Evolutionary conservation across 768 basidiomycete genomes (phyloP), one percentile per base, ranked within the genome.

Genomic region (Scleroderma citrinum): DNA sequence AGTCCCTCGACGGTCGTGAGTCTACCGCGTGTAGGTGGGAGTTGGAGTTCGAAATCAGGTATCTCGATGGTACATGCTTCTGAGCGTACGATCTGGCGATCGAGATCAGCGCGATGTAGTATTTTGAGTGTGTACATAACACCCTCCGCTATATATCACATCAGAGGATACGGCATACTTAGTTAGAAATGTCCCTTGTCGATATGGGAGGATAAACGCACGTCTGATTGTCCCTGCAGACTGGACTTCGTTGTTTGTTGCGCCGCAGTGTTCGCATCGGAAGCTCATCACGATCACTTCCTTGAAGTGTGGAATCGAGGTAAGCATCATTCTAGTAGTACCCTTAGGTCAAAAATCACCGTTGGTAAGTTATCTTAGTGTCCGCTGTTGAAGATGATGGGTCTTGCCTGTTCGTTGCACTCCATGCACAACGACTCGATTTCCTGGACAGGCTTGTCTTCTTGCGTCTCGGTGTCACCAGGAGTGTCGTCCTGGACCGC

Each of bases 211-310:
- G 14, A n/a, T 36, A 23, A 5, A 71, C 85, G 56, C 59, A 90
- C 94, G 82, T 75, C 87, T 77, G 48, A 95, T 93, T 44, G 76
- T 65, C 6, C 89, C 88, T 0, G 96, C 96, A 7, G 89, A 81
- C 59, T 97, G 92, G 39, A 95, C 85, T 69, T 98, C 95, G 64
- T 95, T 99, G 68, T 99, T 98, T 35, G 76, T 66, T 55, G 75
- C 69, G 8, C 92, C 93, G 59, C 96, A 99, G 60, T 92, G 84
- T 49, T 95, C 91, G 64, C 96, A 99, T 49, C 86, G 79, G 73
- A 99, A 99, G 34, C 92, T 94, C 83, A 95, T 92, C 52, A 98
- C 81, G 55, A 99, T 88, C 45, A 98, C 84, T 65, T 99, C 91
- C 39, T 81, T 76, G 74, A 98, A 98, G 73, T 83, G 98, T 0